phyloP scores from a whole-genome alignment of 2,329 filamentous ascomycete genomes.

The Kalmusia sp. region DNA sequence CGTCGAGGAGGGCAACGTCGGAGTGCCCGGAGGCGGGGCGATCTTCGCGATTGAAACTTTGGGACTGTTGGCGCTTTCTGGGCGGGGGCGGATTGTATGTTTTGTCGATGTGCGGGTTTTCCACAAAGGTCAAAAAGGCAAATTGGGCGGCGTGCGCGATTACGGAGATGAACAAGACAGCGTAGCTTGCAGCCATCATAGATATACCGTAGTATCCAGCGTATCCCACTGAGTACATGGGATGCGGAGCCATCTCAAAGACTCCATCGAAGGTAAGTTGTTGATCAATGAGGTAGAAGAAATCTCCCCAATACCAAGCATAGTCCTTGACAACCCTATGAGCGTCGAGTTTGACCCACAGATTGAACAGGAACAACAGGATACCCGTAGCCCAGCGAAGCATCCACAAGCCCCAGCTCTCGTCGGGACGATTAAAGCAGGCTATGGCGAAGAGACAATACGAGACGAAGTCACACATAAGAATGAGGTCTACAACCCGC shows the following conservation, averaged over 20 bases:
- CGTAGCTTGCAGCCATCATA: conserved; percentile 97
- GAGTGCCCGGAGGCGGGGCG: conserved; percentile 44
- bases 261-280: conserved; percentile 98
- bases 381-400: conserved; percentile 82
- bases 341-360: conserved; percentile 98
- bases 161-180: conserved; percentile 96
- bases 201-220: conserved; percentile 98
- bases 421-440: conserved; percentile 79
- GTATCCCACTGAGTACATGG: conserved; percentile 99
- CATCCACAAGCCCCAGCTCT: conserved; percentile 71
- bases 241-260: conserved; percentile 98
- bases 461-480: conserved; percentile 98
- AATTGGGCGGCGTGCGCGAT: conserved; percentile 94
- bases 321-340: conserved; percentile 98
- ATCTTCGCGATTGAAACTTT: conserved; percentile 49
- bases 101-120: conserved; percentile 98
- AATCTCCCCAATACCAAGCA: conserved; percentile 99
- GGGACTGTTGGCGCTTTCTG: conserved; percentile 58
- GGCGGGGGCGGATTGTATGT: conserved; percentile 92
- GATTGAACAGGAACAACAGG: conserved; percentile 85
- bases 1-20: conserved; percentile 46
- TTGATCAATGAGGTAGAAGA: conserved; percentile 98
- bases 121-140: conserved; percentile 86
- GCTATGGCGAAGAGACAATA: conserved; percentile 96
- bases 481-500: conserved; percentile 91